Base-by-base conservation (phyloP, 345 rosid species). In the Rhodamnia argentea region DNA sequence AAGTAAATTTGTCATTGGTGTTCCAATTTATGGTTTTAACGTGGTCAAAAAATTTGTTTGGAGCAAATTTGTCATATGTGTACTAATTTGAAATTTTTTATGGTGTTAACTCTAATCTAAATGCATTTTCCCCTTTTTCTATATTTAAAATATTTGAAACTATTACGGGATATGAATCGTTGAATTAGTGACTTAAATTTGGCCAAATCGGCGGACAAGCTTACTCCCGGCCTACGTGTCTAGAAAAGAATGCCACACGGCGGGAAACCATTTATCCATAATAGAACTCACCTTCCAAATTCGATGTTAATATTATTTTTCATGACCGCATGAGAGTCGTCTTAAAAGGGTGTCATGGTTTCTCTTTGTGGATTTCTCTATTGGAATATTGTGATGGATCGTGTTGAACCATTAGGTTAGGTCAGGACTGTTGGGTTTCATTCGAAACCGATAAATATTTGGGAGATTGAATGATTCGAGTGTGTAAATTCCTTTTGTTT, bases 401-500 rank as follows among this genome's bases (percentile, higher is more conserved):
- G 13, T 18, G 0, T 3, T 2, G 5, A 18, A 37, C 11, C 18
- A 22, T 12, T 16, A 32, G 1, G 44, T 32, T 64, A 64, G 9
- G 13, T 32, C 32, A 70, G 40, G 78, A 70, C 24, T 4, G 3
- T 4, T 16, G 75, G 22, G 10, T 27, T 3, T 62, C 18, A 0
- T 0, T 16, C 1, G 0, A 27, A 0, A 29, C 5, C 0, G 0
- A 62, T 16, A 16, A 64, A 64, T 3, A 32, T 18, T 10, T 0
- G 75, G 15, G 11, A 70, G 47, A 70, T 70, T 4, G 24, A 32
- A 32, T 1, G 22, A 32, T 32, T 15, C 2, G 0, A 5, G 12
- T 0, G 24, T 70, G 2, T 32, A 32, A 16, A 32, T 16, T 64
- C 37, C 2, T 10, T 2, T 64, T 0, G 44, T 32, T 32, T 16